Evolutionary conservation across 2,329 filamentous ascomycete species (phyloP).

Genomic region (Thermoascus crustaceus): DNA sequence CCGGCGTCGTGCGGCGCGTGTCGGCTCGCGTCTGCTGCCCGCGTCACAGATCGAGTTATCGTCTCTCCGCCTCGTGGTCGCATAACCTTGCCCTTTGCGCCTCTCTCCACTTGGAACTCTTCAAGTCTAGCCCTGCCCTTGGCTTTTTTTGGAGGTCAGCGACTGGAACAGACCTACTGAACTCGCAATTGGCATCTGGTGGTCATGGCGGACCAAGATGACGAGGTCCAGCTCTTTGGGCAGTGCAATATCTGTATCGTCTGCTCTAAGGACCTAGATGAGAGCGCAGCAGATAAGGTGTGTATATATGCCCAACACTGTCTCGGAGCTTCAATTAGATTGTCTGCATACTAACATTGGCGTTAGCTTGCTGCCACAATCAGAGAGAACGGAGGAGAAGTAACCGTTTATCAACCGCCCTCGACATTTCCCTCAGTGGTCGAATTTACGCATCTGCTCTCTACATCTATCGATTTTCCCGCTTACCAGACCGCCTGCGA

Average conservation of each 20-base stretch:
- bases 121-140: too few species aligned
- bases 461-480: slow-evolving; percentile 83
- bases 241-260: slow-evolving; percentile 41
- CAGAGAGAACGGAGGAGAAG: slow-evolving; percentile 41
- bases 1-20: slow-evolving; percentile 16
- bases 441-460: slow-evolving; percentile 57
- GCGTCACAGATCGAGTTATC: slow-evolving; percentile 10
- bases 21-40: slow-evolving; percentile 8
- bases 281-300: slow-evolving; percentile 36
- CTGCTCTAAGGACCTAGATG: slow-evolving; percentile 31
- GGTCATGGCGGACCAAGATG: slow-evolving; percentile 21
- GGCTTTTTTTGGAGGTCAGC: neutral
- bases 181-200: neutral
- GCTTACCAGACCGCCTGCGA: slow-evolving; percentile 69
- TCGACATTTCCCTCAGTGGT: slow-evolving; percentile 31
- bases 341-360: slow-evolving; percentile 7
- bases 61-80: neutral
- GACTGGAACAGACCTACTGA: neutral
- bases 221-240: slow-evolving; percentile 32
- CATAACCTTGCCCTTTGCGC: neutral
- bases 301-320: slow-evolving; percentile 6
- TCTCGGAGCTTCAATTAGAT: neutral
- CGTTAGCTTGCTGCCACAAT: slow-evolving; percentile 41
- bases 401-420: slow-evolving; percentile 33
- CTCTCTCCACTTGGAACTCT: neutral